Conservation (phyloP, 208 protist genomes). For the Novymonas esmeraldas region DNA sequence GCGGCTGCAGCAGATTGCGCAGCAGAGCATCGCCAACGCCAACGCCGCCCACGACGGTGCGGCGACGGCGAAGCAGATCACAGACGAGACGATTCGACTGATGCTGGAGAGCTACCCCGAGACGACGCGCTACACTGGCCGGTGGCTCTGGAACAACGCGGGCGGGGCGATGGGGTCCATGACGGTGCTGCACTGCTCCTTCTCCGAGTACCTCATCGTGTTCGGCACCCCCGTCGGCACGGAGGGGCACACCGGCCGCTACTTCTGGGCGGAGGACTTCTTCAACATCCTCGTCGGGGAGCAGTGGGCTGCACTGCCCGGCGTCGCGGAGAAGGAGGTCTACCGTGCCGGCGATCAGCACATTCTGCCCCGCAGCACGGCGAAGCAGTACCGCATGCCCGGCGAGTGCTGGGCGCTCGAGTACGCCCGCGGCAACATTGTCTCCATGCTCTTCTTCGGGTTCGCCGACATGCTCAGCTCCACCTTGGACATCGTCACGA, state of each 20-base stretch:
- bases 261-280: slow-evolving; percentile 85
- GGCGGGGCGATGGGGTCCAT: slow-evolving; percentile 93
- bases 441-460: slow-evolving; percentile 93
- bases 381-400: slow-evolving; percentile 93
- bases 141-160: slow-evolving; percentile 92
- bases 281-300: slow-evolving; percentile 93
- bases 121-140: slow-evolving; percentile 54
- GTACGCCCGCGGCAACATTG: slow-evolving; percentile 91
- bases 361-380: slow-evolving; percentile 55
- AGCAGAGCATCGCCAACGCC: slow-evolving; percentile 67
- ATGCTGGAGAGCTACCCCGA: slow-evolving; percentile 73
- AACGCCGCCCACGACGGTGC: slow-evolving; percentile 45
- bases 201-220: slow-evolving; percentile 94
- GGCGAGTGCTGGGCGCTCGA: slow-evolving; percentile 91
- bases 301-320: slow-evolving; percentile 78
- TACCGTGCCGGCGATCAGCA: slow-evolving; percentile 82
- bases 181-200: slow-evolving; percentile 89
- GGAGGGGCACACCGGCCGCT: slow-evolving; percentile 90
- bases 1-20: slow-evolving; percentile 68
- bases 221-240: slow-evolving; percentile 90
- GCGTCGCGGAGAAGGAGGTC: slow-evolving; percentile 42
- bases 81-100: slow-evolving; percentile 64
- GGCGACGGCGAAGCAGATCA: slow-evolving; percentile 46
- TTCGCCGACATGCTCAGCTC: slow-evolving; percentile 82
- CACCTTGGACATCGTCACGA: slow-evolving; percentile 80